Evolutionary conservation across 1,284 basidiomycete genomes (phyloP), one percentile per base, ranked within the genome.

Genomic region (Anthracocystis setariae): DNA sequence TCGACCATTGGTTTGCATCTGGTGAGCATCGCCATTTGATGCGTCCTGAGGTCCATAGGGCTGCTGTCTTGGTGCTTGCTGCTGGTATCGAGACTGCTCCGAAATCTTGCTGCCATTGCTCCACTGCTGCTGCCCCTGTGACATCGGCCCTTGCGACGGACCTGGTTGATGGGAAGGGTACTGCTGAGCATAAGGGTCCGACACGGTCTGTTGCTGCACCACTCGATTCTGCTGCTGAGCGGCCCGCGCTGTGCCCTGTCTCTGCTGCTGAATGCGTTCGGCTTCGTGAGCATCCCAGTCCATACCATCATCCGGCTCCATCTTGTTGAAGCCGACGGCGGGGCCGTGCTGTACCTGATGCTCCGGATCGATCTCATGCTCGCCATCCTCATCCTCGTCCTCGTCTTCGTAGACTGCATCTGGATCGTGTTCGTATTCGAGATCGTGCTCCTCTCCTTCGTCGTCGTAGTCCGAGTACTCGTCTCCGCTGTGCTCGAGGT

Each of bases 301-400:
- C 70, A 86, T 83, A 17, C 85, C 85, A 72, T 85, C 86, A 63
- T 86, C 85, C 15, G 85, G 86, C 68, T 86, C 85, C 77, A 85
- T 85, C 53, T 85, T 62, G 46, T 68, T 60, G 42, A 64, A 59
- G 9, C 48, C 65, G 43, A 55, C 37, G 4, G 50, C 47, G 15
- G 49, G 52, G 21, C 20, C 32, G 40, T 42, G 48, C 5, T 50
- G 57, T n/a, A 25, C n/a, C n/a, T 40, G 57, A 8, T 46, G 24
- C 4, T 47, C 39, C 2, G 52, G 32, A 5, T 51, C 25, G 2
- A 42, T 57, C 10, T 56, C 51, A 9, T 54, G 33, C 1, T 48
- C 63, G 13, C 52, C 55, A 8, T 54, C 51, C 12, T 47, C 50
- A 39, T 49, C 42, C 10, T 55, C 58, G 8, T 68, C 59, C 12